Evolutionary conservation across 2,329 filamentous ascomycete genomes (phyloP).

Genomic region (Simplicillium sp.): DNA sequence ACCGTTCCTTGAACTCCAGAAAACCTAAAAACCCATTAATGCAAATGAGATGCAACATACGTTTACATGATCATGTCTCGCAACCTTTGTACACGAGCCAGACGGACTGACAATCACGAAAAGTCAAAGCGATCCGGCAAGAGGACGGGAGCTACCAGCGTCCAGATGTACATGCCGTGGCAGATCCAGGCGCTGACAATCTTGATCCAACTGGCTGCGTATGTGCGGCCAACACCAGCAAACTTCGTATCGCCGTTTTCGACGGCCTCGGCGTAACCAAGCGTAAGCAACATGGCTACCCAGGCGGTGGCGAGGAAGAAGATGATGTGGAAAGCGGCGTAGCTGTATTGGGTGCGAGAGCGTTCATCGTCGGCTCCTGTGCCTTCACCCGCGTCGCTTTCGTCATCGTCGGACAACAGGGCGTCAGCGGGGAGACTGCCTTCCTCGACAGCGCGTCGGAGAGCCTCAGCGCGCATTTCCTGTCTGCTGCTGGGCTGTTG

Average conservation of each 20-base stretch:
- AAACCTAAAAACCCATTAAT: no score
- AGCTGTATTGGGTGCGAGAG: conserved; percentile 87
- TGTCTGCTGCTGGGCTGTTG: conserved; percentile 72
- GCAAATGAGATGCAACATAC: no score
- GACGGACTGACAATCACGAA: conserved; percentile 15
- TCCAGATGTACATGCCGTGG: conserved; percentile 92
- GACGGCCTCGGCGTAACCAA: conserved; percentile 60
- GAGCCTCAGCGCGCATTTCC: conserved; percentile 86
- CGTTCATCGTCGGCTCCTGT: conserved; percentile 79
- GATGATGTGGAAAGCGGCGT: conserved; percentile 91
- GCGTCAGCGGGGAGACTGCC: conserved; percentile 88
- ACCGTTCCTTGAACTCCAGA: no score
- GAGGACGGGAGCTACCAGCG: conserved; percentile 74
- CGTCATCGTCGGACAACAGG: conserved; percentile 63
- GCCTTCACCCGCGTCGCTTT: conserved; percentile 53
- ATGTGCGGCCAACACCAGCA: conserved; percentile 85
- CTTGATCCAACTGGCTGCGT: conserved; percentile 98
- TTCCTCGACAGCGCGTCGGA: conserved; percentile 85
- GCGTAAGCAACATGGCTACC: conserved; percentile 80
- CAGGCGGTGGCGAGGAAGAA: conserved; percentile 95
- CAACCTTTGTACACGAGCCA: not conserved
- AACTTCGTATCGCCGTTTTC: conserved; percentile 58
- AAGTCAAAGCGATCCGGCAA: conserved; percentile 79
- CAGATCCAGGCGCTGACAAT: conserved; percentile 97
- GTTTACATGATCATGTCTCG: no score